Percentiles rank a stretch among this genome's conserved stretches.
phyloP scores from a whole-genome alignment of 2,329 filamentous ascomycete genomes.

The Colletotrichum eleusines region DNA sequence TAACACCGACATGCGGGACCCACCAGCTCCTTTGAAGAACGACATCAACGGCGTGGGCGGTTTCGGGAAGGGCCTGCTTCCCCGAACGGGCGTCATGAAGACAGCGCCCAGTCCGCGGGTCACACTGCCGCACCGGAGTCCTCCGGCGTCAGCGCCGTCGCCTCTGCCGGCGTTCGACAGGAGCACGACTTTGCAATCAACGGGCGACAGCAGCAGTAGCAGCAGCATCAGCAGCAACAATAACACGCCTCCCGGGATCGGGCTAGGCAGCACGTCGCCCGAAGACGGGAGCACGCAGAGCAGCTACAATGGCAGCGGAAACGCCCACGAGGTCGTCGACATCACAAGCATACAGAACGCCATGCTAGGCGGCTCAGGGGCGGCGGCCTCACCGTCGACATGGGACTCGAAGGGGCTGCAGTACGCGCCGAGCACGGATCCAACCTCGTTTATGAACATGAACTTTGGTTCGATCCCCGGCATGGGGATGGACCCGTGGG shows the following conservation, averaged over 20 bases:
- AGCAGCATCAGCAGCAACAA: not conserved
- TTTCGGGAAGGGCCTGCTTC: slow-evolving; percentile 27
- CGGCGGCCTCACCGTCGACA: slow-evolving; percentile 8
- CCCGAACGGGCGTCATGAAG: slow-evolving; percentile 13
- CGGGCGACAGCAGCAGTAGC: slow-evolving; percentile 1
- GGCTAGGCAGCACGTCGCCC: slow-evolving; percentile 10
- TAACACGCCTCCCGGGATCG: slow-evolving; percentile 15
- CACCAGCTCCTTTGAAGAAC: not conserved
- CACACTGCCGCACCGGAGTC: slow-evolving; percentile 35
- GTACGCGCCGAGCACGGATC: slow-evolving; percentile 36
- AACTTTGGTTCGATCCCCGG: slow-evolving; percentile 10
- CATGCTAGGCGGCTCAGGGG: slow-evolving; percentile 4
- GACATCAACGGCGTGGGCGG: slow-evolving; percentile 3
- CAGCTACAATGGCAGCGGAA: not conserved
- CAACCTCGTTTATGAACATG: slow-evolving; percentile 26
- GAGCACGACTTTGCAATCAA: slow-evolving; percentile 34
- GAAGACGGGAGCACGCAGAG: slow-evolving; percentile 5
- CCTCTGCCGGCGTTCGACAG: slow-evolving; percentile 24
- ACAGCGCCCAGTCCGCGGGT: slow-evolving; percentile 2
- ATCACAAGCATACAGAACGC: slow-evolving; percentile 35
- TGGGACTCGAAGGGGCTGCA: slow-evolving; percentile 37
- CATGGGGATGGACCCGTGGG: slow-evolving; percentile 36
- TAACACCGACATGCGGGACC: not conserved
- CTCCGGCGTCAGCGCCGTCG: slow-evolving; percentile 7
- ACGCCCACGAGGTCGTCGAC: slow-evolving; percentile 26